Conservation (phyloP, 2,329 filamentous ascomycete species). For the Epichloe sibirici region DNA sequence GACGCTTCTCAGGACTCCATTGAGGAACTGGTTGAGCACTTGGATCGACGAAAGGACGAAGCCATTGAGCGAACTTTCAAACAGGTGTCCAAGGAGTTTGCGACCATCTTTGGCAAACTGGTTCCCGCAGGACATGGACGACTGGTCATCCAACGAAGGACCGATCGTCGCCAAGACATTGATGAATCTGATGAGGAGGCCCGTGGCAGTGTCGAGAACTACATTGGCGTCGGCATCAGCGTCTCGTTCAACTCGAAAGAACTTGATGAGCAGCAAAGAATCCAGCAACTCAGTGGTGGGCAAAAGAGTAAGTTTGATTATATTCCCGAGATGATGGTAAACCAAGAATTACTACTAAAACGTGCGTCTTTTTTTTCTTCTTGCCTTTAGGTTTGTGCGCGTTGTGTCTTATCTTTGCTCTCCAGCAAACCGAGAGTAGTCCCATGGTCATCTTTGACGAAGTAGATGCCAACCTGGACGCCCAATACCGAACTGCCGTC, state of each 20-base stretch:
- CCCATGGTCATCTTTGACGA: conserved; percentile 99
- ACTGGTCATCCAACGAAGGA: conserved; percentile 83
- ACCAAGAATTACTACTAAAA: too few species aligned
- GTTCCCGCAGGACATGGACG: conserved; percentile 88
- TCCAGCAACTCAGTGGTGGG: conserved; percentile 91
- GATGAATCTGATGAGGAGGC: conserved; percentile 57
- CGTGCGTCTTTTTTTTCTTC: neutral
- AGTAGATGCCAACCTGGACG: conserved; percentile 95
- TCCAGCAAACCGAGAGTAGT: conserved; percentile 92
- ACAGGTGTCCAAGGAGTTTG: conserved; percentile 89
- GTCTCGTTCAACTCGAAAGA: conserved; percentile 98
- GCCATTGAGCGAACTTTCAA: conserved; percentile 98
- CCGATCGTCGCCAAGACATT: conserved; percentile 52
- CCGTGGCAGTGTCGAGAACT: conserved; percentile 74
- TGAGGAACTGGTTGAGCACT: conserved; percentile 78
- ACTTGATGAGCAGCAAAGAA: conserved; percentile 87
- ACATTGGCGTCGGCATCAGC: conserved; percentile 89
- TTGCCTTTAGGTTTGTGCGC: conserved; percentile 64
- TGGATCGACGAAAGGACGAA: conserved; percentile 94
- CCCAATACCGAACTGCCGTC: conserved; percentile 93
- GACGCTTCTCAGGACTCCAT: conserved; percentile 80
- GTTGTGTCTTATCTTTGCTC: conserved; percentile 96
- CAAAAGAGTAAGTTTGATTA: conserved; percentile 67
- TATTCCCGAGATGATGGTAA: too few species aligned
- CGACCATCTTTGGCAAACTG: conserved; percentile 84